A percentile compares a stretch with the other conserved stretches of the same genome.
Conservation (phyloP, 75 land plant genomes). For the Pinus albicaulis region DNA sequence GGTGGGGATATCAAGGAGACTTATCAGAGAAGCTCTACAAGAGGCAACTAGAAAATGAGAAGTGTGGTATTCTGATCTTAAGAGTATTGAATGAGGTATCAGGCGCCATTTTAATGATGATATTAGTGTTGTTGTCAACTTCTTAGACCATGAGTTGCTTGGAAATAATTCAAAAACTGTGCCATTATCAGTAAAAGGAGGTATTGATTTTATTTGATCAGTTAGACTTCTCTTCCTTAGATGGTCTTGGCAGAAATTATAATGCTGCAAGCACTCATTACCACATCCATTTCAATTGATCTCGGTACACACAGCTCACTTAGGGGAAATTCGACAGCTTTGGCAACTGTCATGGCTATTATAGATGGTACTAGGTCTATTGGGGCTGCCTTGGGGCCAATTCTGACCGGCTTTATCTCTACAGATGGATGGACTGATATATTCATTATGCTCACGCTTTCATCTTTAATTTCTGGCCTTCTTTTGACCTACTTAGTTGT, state of each 20-base stretch:
- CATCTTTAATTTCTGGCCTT: too few species aligned
- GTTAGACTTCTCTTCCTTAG: slow-evolving; percentile 30
- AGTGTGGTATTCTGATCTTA: slow-evolving; percentile 50
- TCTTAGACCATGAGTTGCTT: slow-evolving; percentile 60
- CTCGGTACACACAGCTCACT: too few species aligned
- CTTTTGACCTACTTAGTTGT: too few species aligned
- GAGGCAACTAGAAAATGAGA: slow-evolving; percentile 53
- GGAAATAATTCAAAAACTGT: slow-evolving; percentile 26
- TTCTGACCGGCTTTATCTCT: too few species aligned
- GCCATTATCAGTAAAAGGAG: slow-evolving; percentile 45
- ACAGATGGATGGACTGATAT: too few species aligned
- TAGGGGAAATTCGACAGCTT: too few species aligned
- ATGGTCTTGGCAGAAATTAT: slow-evolving; percentile 15
- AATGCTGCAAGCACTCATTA: too few species aligned
- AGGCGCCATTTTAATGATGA: slow-evolving; percentile 73
- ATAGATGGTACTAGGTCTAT: too few species aligned
- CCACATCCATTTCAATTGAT: too few species aligned
- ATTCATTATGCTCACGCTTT: too few species aligned
- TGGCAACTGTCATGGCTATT: too few species aligned
- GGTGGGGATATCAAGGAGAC: slow-evolving; percentile 79
- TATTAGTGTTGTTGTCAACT: slow-evolving; percentile 72
- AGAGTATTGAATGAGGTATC: slow-evolving; percentile 43
- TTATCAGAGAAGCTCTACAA: slow-evolving; percentile 45
- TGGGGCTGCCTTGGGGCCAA: too few species aligned
- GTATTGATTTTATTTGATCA: slow-evolving; percentile 38